Percentiles rank a stretch among this genome's conserved stretches.
Evolutionary conservation across 2,329 filamentous ascomycete species (phyloP).

Genomic region (Thelonectria discophora): DNA sequence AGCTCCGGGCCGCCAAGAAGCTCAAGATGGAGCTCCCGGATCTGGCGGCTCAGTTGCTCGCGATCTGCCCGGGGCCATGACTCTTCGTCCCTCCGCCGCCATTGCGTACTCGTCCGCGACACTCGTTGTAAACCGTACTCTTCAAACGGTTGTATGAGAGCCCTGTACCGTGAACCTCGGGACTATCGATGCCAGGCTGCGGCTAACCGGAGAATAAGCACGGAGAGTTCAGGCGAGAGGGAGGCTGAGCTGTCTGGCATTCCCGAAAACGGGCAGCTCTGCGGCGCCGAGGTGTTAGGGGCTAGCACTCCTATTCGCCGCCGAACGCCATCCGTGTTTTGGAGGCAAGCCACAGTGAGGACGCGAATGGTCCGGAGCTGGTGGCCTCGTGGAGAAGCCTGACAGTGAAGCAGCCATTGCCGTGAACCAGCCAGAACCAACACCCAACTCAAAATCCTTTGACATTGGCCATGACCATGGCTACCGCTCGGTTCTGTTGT

Average conservation of each 20-base stretch:
- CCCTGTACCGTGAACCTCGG: not conserved
- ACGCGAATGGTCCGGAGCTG: constrained; percentile 8
- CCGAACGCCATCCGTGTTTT: constrained; percentile 22
- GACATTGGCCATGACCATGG: constrained; percentile 15
- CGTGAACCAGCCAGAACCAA: constrained; percentile 10
- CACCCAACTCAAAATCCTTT: not conserved
- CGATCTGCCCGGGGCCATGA: constrained; percentile 18
- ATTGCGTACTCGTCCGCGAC: constrained; percentile 8
- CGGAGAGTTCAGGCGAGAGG: not conserved
- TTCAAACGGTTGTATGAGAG: not conserved
- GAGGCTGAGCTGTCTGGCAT: constrained; percentile 15
- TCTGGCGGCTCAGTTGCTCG: constrained; percentile 38
- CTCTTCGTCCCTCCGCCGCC: constrained; percentile 9
- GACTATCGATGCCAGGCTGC: not conserved
- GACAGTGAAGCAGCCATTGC: constrained; percentile 3
- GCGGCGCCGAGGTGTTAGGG: constrained; percentile 1
- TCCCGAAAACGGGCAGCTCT: constrained; percentile 24
- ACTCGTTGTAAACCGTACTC: not conserved
- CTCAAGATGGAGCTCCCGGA: constrained; percentile 36
- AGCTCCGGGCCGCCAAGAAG: constrained; percentile 35
- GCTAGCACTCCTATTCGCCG: not conserved
- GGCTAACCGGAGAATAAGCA: not conserved
- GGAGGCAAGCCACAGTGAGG: constrained; percentile 9
- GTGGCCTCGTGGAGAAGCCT: constrained; percentile 10
- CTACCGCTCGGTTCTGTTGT: constrained; percentile 2